Percentiles rank a stretch among this genome's conserved stretches.
phyloP scores from a whole-genome alignment of 257 asterid species.

The Solanum dulcamara region DNA sequence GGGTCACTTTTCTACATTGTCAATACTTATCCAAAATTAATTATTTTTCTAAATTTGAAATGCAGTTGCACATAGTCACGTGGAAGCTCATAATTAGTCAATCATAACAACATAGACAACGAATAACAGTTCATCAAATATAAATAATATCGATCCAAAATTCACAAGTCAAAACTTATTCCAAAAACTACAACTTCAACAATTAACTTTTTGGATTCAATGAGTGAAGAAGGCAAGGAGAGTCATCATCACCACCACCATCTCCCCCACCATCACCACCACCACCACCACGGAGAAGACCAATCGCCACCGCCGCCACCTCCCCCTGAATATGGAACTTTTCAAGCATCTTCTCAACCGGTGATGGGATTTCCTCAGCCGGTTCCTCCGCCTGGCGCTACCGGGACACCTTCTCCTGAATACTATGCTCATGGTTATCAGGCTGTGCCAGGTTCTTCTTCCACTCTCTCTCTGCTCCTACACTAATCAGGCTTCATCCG shows the following conservation, averaged over 20 bases:
- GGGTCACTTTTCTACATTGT: background rate
- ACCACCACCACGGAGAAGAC: conserved; percentile 1
- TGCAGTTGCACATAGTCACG: background rate
- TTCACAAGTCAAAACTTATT: background rate
- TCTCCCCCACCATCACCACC: conserved; percentile 3
- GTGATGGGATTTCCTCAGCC: conserved; percentile 90
- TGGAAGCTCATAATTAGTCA: background rate
- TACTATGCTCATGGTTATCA: conserved; percentile 79
- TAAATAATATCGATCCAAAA: background rate
- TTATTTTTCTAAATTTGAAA: too few relatives aligned
- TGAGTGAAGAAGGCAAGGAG: conserved; percentile 51
- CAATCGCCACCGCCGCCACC: conserved; percentile 26
- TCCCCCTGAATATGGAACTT: conserved; percentile 63
- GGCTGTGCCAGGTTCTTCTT: conserved; percentile 56
- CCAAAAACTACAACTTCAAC: background rate
- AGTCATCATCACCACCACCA: conserved; percentile 12
- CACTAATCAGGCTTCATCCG: too few relatives aligned
- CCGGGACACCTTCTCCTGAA: conserved; percentile 24
- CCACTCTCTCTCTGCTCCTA: background rate
- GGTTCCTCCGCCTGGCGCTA: conserved; percentile 72
- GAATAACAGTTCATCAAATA: background rate
- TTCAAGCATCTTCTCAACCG: conserved; percentile 34
- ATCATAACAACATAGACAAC: background rate
- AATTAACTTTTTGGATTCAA: background rate
- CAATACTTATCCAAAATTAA: background rate